Evolutionary conservation across 2,329 filamentous ascomycete species (phyloP), one percentile per base, ranked within the genome.

Genomic region (Aspergillus pseudoglaucus): DNA sequence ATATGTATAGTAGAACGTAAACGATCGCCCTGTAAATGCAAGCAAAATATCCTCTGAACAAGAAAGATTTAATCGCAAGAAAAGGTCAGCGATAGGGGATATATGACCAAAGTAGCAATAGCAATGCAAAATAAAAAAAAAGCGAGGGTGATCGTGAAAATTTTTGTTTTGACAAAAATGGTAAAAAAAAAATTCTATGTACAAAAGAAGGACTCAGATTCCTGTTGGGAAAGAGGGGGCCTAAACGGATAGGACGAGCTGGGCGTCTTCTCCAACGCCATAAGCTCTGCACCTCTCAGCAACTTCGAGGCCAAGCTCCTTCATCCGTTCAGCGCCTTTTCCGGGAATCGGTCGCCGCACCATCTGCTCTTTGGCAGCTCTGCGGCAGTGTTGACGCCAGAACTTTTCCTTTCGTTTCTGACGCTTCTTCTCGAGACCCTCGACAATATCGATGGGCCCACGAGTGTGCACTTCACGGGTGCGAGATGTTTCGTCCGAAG

Each of bases 401-500:
- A 90, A 87, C 70, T 96, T 95, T 70, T 97, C 90, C 72, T 87
- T 90, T 58, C 93, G 87, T 55, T 93, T 84, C 72, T 93, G 88
- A 22, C 90, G 85, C 74, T 95, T 97, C 70, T 88, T 85, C 73
- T 98, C 93, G 1, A 98, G 80, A 7, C 93, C 93, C 68, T 95
- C 95, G 69, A 96, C 88, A 52, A 96, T 98, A 68, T 97, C 93
- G 57, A 98, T 94, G 32, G 93, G 90, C n/a, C 90, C 89, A 53
- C 93, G 87, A 8, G 88, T 80, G 54, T 93, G 89, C 38, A 82
- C 72, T 44, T 84, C 78, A 12, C 67, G 66, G 49, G 59, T 63
- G 50, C 57, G 63, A 44, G 67, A 65, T 39, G 60, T 53, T 47
- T 68, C 59, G 54, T 69, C 59, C 23, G 65, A 58, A 20, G 65